Conservation (phyloP, 805 yeast species). For the Hanseniaspora thailandica region DNA sequence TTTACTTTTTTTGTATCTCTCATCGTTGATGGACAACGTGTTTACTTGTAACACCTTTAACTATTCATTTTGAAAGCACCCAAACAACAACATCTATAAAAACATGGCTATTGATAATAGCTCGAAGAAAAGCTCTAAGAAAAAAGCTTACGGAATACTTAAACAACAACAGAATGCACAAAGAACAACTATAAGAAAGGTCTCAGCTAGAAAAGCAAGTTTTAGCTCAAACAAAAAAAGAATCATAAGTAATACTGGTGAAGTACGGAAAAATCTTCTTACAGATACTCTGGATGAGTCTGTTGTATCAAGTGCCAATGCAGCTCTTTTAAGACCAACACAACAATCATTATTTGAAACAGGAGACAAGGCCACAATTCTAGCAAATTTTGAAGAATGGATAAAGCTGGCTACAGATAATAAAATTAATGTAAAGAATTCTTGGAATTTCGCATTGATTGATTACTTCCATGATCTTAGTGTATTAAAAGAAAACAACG, state of each 20-base stretch:
- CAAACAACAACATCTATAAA: neutral
- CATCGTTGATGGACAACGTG: too few relatives aligned
- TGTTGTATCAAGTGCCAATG: neutral
- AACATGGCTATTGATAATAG: neutral
- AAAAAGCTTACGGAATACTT: neutral
- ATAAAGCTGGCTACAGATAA: conserved; percentile 72
- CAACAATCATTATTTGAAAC: conserved; percentile 18
- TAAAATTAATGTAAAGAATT: conserved; percentile 69
- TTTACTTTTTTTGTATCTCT: too few relatives aligned
- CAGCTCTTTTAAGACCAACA: neutral
- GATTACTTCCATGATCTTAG: conserved; percentile 83
- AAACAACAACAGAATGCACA: neutral
- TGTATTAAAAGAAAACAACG: conserved; percentile 54
- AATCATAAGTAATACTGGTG: neutral
- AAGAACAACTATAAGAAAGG: conserved; percentile 11
- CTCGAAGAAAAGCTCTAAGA: neutral
- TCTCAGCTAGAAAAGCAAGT: conserved; percentile 2
- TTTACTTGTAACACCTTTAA: too few relatives aligned
- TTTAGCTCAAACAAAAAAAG: neutral
- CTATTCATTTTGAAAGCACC: too few relatives aligned
- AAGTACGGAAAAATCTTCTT: conserved; percentile 8
- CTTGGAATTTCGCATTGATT: conserved; percentile 84
- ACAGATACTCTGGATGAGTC: conserved; percentile 1
- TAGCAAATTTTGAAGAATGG: conserved; percentile 64
- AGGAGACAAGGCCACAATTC: conserved; percentile 31